Percentiles rank a stretch among this genome's conserved stretches.
Evolutionary conservation across 345 rosid genomes (phyloP).

Genomic region (Acer negundo): DNA sequence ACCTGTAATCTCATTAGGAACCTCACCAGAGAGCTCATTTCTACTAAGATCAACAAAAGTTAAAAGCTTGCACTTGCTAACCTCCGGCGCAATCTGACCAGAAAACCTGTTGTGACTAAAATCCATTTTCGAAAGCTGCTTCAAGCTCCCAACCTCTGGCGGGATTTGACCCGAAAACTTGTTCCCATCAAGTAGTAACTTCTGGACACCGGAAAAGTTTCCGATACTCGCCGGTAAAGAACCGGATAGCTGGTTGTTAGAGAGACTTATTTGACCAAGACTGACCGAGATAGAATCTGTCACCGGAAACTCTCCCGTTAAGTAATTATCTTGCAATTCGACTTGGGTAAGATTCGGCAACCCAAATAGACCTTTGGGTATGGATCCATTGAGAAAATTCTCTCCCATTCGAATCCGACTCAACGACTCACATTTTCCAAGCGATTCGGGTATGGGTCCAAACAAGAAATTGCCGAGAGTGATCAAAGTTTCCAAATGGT

Average conservation of each 20-base stretch:
- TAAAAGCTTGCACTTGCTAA: slow-evolving; percentile 77
- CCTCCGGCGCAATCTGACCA: slow-evolving; percentile 61
- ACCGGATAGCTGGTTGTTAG: slow-evolving; percentile 81
- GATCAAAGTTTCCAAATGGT: slow-evolving; percentile 68
- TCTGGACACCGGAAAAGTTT: slow-evolving; percentile 80
- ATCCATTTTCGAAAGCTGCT: slow-evolving; percentile 82
- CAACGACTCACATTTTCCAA: slow-evolving; percentile 71
- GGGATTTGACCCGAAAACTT: slow-evolving; percentile 74
- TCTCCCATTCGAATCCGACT: slow-evolving; percentile 88
- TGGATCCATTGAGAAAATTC: slow-evolving; percentile 80
- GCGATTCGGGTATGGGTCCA: slow-evolving; percentile 75
- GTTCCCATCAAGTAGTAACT: slow-evolving; percentile 86
- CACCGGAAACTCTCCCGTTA: slow-evolving; percentile 67
- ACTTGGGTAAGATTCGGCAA: slow-evolving; percentile 73
- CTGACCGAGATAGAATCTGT: slow-evolving; percentile 45
- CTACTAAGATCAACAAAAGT: slow-evolving; percentile 83
- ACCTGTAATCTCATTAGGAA: slow-evolving; percentile 72
- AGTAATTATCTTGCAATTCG: slow-evolving; percentile 70
- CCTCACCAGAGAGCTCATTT: slow-evolving; percentile 75
- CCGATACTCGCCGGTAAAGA: slow-evolving; percentile 68
- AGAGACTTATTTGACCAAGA: slow-evolving; percentile 76
- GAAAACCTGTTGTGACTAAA: slow-evolving; percentile 75
- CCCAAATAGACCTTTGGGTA: slow-evolving; percentile 76
- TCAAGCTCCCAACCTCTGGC: slow-evolving; percentile 69
- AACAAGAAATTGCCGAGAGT: slow-evolving; percentile 70